A percentile compares a stretch with the other conserved stretches of the same genome.
Conservation (phyloP, 225 moss, liverwort and hornwort species). For the Ulota crispa region DNA sequence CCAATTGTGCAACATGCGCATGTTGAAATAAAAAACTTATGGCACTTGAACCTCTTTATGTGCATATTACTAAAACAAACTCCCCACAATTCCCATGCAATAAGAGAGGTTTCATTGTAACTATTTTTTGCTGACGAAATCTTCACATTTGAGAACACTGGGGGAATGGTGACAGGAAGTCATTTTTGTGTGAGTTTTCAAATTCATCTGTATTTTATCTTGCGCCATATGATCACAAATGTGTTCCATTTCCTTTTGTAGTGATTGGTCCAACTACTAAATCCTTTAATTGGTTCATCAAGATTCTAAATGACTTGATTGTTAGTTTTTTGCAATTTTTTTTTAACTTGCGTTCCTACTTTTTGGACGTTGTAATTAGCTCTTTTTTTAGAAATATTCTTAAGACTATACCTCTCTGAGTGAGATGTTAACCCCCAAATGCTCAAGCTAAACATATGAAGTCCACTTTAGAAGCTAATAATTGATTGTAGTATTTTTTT, state of each 20-base stretch:
- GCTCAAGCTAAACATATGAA: not conserved
- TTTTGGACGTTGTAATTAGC: not conserved
- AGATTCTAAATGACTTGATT: not conserved
- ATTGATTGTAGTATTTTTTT: not conserved
- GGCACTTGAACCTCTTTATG: too few species aligned
- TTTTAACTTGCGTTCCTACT: not conserved
- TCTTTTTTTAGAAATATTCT: not conserved
- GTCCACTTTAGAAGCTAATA: not conserved
- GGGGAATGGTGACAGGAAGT: not conserved
- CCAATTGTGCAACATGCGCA: too few species aligned
- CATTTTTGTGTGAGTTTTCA: conserved; percentile 16
- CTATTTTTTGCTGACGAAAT: not conserved
- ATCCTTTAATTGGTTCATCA: not conserved
- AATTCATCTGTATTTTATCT: not conserved
- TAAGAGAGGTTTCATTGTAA: too few species aligned
- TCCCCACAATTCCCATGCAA: too few species aligned
- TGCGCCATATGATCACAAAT: not conserved
- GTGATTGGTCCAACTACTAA: not conserved
- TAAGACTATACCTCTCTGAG: not conserved
- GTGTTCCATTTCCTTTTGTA: not conserved
- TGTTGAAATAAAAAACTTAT: too few species aligned
- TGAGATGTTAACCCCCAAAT: not conserved
- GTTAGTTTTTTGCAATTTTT: not conserved
- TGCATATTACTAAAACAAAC: too few species aligned
- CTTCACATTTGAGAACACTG: not conserved